Percentiles rank a stretch among this genome's conserved stretches.
phyloP scores from a whole-genome alignment of 192 early-diverging fungal genomes.

The Backusella circina region DNA sequence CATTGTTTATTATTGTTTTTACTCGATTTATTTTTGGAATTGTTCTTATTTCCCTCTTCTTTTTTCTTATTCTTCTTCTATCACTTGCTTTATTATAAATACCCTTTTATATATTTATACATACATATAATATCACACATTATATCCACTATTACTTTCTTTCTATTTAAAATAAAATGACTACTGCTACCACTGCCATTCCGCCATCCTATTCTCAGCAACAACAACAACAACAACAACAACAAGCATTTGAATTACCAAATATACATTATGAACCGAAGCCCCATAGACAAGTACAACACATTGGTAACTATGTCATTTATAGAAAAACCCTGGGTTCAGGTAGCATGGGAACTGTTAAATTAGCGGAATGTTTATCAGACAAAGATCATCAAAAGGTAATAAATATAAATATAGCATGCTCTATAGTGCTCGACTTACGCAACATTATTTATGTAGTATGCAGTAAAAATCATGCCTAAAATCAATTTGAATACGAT shows the following conservation, averaged over 20 bases:
- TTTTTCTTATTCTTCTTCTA: too few species aligned
- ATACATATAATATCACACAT: too few species aligned
- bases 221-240: not conserved
- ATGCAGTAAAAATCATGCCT: conserved; percentile 25
- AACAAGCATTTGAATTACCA: not conserved
- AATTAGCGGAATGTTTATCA: conserved; percentile 19
- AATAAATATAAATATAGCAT: not conserved
- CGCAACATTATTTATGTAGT: too few species aligned
- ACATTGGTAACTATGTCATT: conserved; percentile 20
- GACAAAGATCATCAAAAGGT: conserved; percentile 8
- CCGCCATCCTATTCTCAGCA: not conserved
- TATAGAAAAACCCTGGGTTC: conserved; percentile 14
- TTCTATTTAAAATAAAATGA: not conserved
- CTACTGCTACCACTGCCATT: not conserved
- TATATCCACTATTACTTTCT: not conserved
- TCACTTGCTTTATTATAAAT: too few species aligned
- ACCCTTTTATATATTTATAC: too few species aligned
- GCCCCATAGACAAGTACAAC: conserved; percentile 1
- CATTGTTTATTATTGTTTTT: too few species aligned
- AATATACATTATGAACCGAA: not conserved
- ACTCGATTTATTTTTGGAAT: too few species aligned
- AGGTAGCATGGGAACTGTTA: conserved; percentile 27
- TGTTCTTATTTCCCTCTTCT: too few species aligned
- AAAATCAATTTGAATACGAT: conserved; percentile 9
- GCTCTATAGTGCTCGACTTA: not conserved